Base-by-base conservation (phyloP, 345 rosid species). In the Euphorbia tirucalli region DNA sequence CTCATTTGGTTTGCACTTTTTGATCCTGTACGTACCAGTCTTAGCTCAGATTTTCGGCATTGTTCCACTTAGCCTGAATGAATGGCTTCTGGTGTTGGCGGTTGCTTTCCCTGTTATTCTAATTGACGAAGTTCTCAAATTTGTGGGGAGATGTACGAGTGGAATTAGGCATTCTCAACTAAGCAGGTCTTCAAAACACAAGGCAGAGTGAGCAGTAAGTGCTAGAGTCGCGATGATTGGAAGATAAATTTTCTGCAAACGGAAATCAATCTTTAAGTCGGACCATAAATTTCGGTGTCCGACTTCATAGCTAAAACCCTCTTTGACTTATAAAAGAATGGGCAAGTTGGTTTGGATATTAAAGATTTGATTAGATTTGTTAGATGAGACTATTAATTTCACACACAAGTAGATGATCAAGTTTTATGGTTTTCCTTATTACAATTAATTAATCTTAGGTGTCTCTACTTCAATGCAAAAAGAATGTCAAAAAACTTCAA, bases 11-110 rank as follows among this genome's bases (percentile, higher is more conserved):
- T 77, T 90, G 68, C 98, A 94, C 84, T 90, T 88, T 67, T 76
- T 92, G 84, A 94, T 94, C 68, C 90, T 92, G 0, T 94, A 94
- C 5, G 90, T 92, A 44, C 97, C 98, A 5, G 80, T 92, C 90
- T 80, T 94, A 22, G 96, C 99, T 22, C 87, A 85, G 71, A 82
- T 92, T 41, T 95, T 90, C 28, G 88, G 92, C 35, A 90, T 92
- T 0, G 97, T 92, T 41, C 99, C 97, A 0, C 86, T 94, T 61
- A 90, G 91, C 84, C 70, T 84, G 72, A 89, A 95, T 48, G 97
- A 95, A 77, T 92, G 97, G 96, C 88, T 92, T 28, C 69, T 92
- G 74, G 97, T 95, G 50, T n/a, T 94, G 76, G 92, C 83, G 0
- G 93, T 92, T 41, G 66, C 96, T 1, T 78, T 95, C 3, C 99